These are phyloP conservation scores for Moesziomyces parantarcticus DNA, from an alignment of 1,284 basidiomycete species.

Conservation along the genomic window DNA sequence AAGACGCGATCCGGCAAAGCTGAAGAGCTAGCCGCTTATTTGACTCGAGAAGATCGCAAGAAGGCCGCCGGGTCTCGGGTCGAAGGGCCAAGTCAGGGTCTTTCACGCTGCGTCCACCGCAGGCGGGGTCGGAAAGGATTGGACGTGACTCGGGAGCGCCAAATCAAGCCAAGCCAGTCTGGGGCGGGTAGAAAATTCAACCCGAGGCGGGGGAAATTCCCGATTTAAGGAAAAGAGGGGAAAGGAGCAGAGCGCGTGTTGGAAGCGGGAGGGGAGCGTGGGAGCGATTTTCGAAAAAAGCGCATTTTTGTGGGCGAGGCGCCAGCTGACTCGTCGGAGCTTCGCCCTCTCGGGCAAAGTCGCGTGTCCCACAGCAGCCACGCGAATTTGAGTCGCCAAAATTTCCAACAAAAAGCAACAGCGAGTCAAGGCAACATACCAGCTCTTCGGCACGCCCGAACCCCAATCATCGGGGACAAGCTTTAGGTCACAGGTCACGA, in stretches of 20 bases:
- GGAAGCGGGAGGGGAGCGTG: background rate
- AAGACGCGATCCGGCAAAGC: background rate
- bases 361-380: background rate
- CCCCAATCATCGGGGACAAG: background rate
- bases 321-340: background rate
- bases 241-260: too few species aligned
- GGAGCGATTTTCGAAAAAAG: background rate
- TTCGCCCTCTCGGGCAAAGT: background rate
- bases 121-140: background rate
- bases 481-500: too few species aligned
- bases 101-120: background rate
- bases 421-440: background rate
- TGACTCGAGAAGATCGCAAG: background rate
- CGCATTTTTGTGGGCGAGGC: background rate
- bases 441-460: background rate
- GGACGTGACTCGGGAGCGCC: background rate
- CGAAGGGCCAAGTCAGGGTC: background rate
- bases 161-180: too few species aligned
- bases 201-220: too few species aligned
- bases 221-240: too few species aligned
- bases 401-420: background rate
- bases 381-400: background rate
- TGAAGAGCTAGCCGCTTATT: background rate
- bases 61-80: background rate
- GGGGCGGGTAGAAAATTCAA: too few species aligned